Conservation (phyloP, 306 rosid genomes). For the Fagus crenata region DNA sequence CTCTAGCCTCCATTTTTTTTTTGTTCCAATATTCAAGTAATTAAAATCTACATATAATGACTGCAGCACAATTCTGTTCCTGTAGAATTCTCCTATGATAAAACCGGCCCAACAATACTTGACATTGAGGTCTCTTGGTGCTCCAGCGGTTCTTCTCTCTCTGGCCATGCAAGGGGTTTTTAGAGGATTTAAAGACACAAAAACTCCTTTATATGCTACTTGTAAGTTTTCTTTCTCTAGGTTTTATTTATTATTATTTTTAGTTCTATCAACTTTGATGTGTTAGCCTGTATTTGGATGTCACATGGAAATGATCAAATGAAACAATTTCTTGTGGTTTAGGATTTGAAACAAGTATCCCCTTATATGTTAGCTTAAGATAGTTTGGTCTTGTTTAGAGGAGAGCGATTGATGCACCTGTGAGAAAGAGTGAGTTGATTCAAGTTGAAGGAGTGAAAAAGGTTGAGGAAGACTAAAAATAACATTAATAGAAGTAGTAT, state of each 20-base stretch:
- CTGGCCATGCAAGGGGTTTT: constrained; percentile 96
- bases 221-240: constrained; percentile 37
- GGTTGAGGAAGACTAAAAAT: too few relatives aligned
- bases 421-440: too few relatives aligned
- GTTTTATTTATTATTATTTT: neutral
- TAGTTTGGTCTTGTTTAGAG: too few relatives aligned
- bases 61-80: neutral
- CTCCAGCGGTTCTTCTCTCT: constrained; percentile 97
- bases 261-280: neutral
- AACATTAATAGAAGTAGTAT: too few relatives aligned
- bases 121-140: constrained; percentile 86
- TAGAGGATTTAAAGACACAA: constrained; percentile 92
- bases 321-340: neutral
- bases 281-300: neutral
- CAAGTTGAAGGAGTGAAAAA: too few relatives aligned
- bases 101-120: constrained; percentile 71
- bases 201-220: constrained; percentile 85
- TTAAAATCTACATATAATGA: neutral
- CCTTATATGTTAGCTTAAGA: neutral
- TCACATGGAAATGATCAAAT: neutral
- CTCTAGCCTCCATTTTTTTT: constrained; percentile 2
- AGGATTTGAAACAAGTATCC: constrained; percentile 2
- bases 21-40: constrained; percentile 8
- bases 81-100: constrained; percentile 82
- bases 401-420: too few relatives aligned